A percentile compares a stretch with the other conserved stretches of the same genome.
phyloP scores from a whole-genome alignment of 1,139 yeast species.

The Wickerhamomyces sp. region DNA sequence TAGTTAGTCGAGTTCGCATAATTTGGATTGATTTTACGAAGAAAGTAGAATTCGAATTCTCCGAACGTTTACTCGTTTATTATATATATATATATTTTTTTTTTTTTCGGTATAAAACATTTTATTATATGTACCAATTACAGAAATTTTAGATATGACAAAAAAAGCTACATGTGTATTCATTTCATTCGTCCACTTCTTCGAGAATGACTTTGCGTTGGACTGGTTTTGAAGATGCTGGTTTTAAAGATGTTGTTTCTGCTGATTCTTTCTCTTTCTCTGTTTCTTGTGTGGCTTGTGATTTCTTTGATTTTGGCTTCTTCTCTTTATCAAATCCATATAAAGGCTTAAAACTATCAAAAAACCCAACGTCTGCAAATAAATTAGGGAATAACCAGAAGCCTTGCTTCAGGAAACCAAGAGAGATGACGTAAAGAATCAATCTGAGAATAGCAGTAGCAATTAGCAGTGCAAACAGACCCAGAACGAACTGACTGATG shows the following conservation, averaged over 20 bases:
- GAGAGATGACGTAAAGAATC: slow-evolving; percentile 61
- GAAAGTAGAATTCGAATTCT: too few relatives aligned
- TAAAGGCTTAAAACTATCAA: slow-evolving; percentile 86
- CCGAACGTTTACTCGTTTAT: too few relatives aligned
- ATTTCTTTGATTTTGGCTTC: slow-evolving; percentile 26
- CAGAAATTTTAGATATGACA: too few relatives aligned
- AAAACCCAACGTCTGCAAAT: slow-evolving; percentile 91
- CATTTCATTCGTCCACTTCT: slow-evolving; percentile 42
- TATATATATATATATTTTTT: too few relatives aligned
- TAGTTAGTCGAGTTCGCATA: too few relatives aligned
- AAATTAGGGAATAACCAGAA: slow-evolving; percentile 95
- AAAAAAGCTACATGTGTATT: neutral
- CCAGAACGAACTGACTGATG: slow-evolving; percentile 71
- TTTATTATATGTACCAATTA: too few relatives aligned
- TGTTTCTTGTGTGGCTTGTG: slow-evolving; percentile 1
- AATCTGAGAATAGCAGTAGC: slow-evolving; percentile 76
- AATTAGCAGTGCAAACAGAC: slow-evolving; percentile 71
- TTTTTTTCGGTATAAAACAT: too few relatives aligned
- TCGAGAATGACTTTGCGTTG: slow-evolving; percentile 38
- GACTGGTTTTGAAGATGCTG: slow-evolving; percentile 1
- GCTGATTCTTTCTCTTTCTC: slow-evolving; percentile 8
- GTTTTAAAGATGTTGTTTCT: slow-evolving; percentile 7
- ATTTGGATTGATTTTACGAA: too few relatives aligned
- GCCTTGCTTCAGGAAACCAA: slow-evolving; percentile 58
- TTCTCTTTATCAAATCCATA: slow-evolving; percentile 73